Percentiles rank a stretch among this genome's conserved stretches.
phyloP scores from a whole-genome alignment of 2,329 filamentous ascomycete species.

The Aspergillus pseudotamarii region DNA sequence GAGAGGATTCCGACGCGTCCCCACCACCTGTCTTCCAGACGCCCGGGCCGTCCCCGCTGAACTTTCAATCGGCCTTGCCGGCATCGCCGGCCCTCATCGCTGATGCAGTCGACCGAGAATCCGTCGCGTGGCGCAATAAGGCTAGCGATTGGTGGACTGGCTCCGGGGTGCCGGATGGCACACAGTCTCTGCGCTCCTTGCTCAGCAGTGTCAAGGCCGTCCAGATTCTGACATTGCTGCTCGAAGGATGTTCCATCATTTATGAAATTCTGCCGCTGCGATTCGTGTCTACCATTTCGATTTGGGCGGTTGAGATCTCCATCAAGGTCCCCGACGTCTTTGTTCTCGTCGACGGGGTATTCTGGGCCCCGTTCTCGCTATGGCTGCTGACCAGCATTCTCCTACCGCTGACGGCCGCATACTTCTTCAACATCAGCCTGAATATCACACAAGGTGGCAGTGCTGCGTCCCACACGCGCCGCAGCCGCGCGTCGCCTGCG shows the following conservation, averaged over 20 bases:
- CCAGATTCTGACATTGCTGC: conserved; percentile 65
- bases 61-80: conserved; percentile 26
- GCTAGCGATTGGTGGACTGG: conserved; percentile 38
- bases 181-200: conserved; percentile 66
- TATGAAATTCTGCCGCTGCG: conserved; percentile 70
- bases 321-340: conserved; percentile 81
- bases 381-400: conserved; percentile 75
- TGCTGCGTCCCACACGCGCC: conserved; percentile 26
- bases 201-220: conserved; percentile 72
- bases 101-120: conserved; percentile 73
- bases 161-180: conserved; percentile 48
- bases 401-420: conserved; percentile 72
- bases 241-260: conserved; percentile 73
- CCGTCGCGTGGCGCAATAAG: conserved; percentile 39
- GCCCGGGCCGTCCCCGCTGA: conserved; percentile 18
- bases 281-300: conserved; percentile 73
- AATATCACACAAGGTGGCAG: conserved; percentile 42
- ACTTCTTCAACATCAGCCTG: conserved; percentile 85
- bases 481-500: conserved; percentile 24
- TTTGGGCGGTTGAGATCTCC: conserved; percentile 59
- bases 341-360: conserved; percentile 70
- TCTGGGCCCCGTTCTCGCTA: conserved; percentile 80
- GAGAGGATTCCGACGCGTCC: conserved; percentile 21
- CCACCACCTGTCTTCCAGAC: conserved; percentile 21
- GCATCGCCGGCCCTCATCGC: conserved; percentile 54